Base-by-base conservation (phyloP, 495 filamentous ascomycete genomes). In the Letharia lupina region DNA sequence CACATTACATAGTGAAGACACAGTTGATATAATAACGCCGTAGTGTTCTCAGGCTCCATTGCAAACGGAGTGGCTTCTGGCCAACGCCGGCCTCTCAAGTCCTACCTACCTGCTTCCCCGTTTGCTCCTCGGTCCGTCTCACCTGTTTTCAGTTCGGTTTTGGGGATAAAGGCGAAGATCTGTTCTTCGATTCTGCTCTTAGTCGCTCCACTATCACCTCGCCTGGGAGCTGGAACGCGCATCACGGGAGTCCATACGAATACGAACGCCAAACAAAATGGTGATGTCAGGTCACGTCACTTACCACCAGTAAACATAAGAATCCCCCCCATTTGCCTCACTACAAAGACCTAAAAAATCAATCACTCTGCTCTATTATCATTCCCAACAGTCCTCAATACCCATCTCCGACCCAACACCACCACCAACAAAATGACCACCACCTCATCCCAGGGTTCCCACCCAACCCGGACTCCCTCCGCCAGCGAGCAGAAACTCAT, bases 401-500 rank as follows among this genome's bases (percentile, higher is more conserved):
- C 23, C 4, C 39, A 58, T 16, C 13, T 20, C 39, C 11, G 47
- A 16, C 35, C 37, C 41, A 2, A 4, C 41, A 31, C 28, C 4
- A 54, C 20, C 11, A 11, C 3, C 40, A 35, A 23, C 39, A 37
- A 37, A 57, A 65, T 65, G 63, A 57, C 63, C 28, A 65, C 54
- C 52, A 48, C 54, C 44, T 65, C 63, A 10, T 65, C 63, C 35
- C 41, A 45, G 12, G 63, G 54, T 20, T 39, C 63, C 23, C 63
- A 65, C 31, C 54, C 63, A 23, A 65, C 63, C 12, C 54, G 54
- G 18, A n/a, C 57, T 7, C 67, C 65, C 18, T 44, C 56, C 18
- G 11, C 28, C 4, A 52, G 20, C 45, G 65, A 70, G 23, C 40
- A 70, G 57, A 47, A 42, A 5, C n/a, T 67, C 9, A 67, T 70